These are phyloP conservation scores for Thermothielavioides terrestris DNA, from an alignment of 495 filamentous ascomycete genomes.

Conservation along the genomic window DNA sequence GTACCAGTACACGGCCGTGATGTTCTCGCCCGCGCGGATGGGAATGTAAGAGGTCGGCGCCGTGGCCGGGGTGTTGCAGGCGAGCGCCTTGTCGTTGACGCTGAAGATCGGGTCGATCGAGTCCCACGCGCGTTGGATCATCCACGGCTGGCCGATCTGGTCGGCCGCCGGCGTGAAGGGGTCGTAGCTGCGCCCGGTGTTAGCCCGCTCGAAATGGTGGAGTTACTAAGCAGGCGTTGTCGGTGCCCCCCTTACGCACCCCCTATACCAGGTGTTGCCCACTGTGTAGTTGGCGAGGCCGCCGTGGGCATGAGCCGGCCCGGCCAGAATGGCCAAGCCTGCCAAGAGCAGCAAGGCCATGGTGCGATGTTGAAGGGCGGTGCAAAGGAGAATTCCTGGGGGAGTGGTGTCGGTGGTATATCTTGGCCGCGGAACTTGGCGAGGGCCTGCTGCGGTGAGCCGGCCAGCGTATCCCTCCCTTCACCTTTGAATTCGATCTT, in stretches of 20 bases:
- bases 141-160: conserved; percentile 37
- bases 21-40: conserved; percentile 32
- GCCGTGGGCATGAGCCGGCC: conserved; percentile 31
- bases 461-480: too few species aligned
- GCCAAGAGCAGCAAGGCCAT: conserved; percentile 20
- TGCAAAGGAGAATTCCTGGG: neutral
- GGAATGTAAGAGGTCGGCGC: conserved; percentile 37
- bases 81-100: conserved; percentile 26
- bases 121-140: conserved; percentile 37
- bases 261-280: conserved; percentile 40
- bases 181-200: conserved; percentile 25
- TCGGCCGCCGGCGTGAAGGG: conserved; percentile 26
- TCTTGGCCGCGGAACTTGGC: neutral
- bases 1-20: conserved; percentile 43
- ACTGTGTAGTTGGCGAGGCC: conserved; percentile 43
- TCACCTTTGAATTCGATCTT: too few species aligned
- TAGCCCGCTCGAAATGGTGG: neutral
- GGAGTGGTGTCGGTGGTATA: neutral
- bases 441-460: too few species aligned
- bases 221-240: neutral
- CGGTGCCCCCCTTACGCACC: conserved; percentile 23
- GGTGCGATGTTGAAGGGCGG: neutral
- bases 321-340: conserved; percentile 19
- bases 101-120: conserved; percentile 40
- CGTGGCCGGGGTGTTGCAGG: conserved; percentile 38